Percentiles rank a stretch among this genome's conserved stretches.
Evolutionary conservation across 192 early-diverging fungal species (phyloP).

Genomic region (Umbelopsis ramanniana): DNA sequence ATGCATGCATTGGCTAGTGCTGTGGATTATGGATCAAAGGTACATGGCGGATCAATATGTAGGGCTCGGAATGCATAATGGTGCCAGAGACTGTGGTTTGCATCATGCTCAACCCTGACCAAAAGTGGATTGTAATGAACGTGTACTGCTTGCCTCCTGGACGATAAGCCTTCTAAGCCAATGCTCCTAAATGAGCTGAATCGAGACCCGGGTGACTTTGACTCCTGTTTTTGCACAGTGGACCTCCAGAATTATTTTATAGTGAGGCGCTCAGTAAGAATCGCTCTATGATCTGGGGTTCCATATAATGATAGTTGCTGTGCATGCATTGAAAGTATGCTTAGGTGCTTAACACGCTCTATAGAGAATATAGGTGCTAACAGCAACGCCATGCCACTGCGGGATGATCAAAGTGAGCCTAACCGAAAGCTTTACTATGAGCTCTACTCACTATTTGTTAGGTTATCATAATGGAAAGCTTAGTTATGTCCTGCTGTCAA

Average conservation of each 20-base stretch:
- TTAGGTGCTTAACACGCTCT: too few species aligned
- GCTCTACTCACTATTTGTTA: too few species aligned
- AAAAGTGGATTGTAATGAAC: neutral
- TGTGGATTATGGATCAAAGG: neutral
- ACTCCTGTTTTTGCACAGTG: neutral
- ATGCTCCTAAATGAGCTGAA: neutral
- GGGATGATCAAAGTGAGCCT: too few species aligned
- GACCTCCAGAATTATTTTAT: neutral
- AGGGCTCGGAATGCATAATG: neutral
- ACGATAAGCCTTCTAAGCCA: neutral
- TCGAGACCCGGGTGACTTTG: neutral
- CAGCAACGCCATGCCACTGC: too few species aligned
- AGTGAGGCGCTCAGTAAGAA: neutral
- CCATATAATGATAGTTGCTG: too few species aligned
- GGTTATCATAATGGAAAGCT: too few species aligned
- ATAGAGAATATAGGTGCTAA: too few species aligned
- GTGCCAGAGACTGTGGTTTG: neutral
- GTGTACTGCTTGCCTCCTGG: neutral
- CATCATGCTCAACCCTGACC: neutral
- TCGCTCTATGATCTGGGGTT: neutral
- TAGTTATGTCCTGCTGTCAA: too few species aligned
- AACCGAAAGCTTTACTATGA: too few species aligned
- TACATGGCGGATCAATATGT: neutral
- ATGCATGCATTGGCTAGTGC: neutral
- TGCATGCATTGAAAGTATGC: too few species aligned